A percentile compares a stretch with the other conserved stretches of the same genome.
phyloP scores from a whole-genome alignment of 106 monocot species.

The Hemerocallis citrina region DNA sequence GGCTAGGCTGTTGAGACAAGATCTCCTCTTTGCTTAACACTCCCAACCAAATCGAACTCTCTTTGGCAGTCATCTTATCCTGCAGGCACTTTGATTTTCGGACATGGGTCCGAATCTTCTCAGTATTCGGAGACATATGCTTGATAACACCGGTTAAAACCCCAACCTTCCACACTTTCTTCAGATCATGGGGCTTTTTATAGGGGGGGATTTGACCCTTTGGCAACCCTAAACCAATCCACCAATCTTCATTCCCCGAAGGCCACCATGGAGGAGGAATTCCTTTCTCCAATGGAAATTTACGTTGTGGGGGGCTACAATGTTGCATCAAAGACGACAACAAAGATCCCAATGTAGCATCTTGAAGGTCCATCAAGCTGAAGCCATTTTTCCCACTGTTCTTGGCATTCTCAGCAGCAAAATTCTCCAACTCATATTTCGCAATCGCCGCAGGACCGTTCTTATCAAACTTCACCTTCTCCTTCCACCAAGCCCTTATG shows the following conservation, averaged over 20 bases:
- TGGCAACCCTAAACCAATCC: conserved; percentile 58
- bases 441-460: conserved; percentile 80
- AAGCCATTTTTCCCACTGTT: conserved; percentile 36
- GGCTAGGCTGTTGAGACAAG: conserved; percentile 16
- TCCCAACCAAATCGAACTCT: conserved; percentile 85
- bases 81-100: conserved; percentile 96
- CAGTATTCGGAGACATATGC: conserved; percentile 95
- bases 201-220: conserved; percentile 47
- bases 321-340: conserved; percentile 96
- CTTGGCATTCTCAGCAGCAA: conserved; percentile 30
- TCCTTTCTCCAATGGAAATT: conserved; percentile 82
- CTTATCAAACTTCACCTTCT: conserved; percentile 98
- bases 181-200: conserved; percentile 95
- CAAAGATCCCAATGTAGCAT: conserved; percentile 93
- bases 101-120: conserved; percentile 71
- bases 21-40: conserved; percentile 73
- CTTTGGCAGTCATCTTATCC: conserved; percentile 97
- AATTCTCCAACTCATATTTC: conserved; percentile 66
- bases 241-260: conserved; percentile 87
- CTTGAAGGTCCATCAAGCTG: conserved; percentile 82
- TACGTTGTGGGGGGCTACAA: conserved; percentile 85
- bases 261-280: conserved; percentile 97
- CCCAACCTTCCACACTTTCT: conserved; percentile 96
- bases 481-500: conserved; percentile 99
- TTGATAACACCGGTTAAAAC: conserved; percentile 88